A percentile compares a stretch with the other conserved stretches of the same genome.
phyloP scores from a whole-genome alignment of 176 grass and related monocot species.

The Oropetium thomaeum region DNA sequence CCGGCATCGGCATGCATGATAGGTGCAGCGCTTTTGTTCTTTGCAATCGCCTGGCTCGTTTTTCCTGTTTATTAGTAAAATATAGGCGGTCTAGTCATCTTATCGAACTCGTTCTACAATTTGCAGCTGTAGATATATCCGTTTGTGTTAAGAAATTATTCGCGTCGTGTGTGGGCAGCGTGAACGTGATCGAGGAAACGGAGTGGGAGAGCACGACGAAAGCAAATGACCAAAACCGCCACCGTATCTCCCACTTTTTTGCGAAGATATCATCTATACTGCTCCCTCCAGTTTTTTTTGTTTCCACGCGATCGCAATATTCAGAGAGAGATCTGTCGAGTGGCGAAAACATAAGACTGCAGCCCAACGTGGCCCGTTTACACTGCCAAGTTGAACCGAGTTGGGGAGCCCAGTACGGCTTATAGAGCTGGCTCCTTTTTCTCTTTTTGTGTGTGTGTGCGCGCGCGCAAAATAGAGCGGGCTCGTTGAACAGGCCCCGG shows the following conservation, averaged over 20 bases:
- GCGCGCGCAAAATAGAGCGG: too few relatives aligned
- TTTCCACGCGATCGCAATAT: background rate
- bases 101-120: constrained; percentile 6
- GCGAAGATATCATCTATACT: background rate
- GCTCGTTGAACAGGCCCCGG: too few relatives aligned
- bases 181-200: background rate
- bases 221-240: background rate
- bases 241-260: background rate
- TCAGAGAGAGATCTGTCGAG: background rate
- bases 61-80: background rate
- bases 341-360: too few relatives aligned
- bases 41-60: background rate
- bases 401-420: too few relatives aligned
- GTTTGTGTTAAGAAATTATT: background rate
- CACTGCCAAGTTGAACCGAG: too few relatives aligned
- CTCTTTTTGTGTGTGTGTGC: too few relatives aligned
- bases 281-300: background rate
- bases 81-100: background rate
- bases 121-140: background rate
- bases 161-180: background rate
- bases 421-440: too few relatives aligned
- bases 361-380: too few relatives aligned
- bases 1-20: background rate
- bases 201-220: constrained; percentile 7
- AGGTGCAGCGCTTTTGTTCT: background rate